phyloP scores from a whole-genome alignment of 225 moss, liverwort and hornwort species.

The Pleurozium schreberi region DNA sequence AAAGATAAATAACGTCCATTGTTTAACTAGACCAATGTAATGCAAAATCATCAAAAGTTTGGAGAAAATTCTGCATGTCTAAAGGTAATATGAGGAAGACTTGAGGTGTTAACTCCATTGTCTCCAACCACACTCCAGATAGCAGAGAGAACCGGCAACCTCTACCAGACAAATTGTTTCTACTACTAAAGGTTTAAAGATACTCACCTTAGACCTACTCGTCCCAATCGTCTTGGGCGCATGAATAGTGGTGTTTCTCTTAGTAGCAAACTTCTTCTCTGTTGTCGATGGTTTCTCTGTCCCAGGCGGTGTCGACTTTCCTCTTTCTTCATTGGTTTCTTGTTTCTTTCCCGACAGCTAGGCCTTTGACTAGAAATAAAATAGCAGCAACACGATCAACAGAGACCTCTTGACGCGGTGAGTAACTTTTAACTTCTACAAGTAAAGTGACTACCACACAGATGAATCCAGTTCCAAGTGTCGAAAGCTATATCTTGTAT shows the following conservation, averaged over 20 bases:
- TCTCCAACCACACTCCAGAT: background rate
- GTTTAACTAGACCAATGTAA: background rate
- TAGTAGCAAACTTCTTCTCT: constrained; percentile 1
- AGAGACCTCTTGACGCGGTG: background rate
- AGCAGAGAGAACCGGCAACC: background rate
- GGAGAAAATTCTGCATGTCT: background rate
- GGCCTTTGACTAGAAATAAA: background rate
- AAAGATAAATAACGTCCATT: background rate
- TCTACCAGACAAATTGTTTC: background rate
- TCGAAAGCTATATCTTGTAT: background rate
- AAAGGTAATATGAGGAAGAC: no score
- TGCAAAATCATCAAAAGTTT: background rate
- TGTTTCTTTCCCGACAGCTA: no score
- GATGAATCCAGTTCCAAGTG: background rate
- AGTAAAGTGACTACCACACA: background rate
- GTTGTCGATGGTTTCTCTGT: background rate
- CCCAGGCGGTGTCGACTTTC: background rate
- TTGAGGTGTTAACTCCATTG: background rate
- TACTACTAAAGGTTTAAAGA: background rate
- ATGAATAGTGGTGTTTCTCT: constrained; percentile 10
- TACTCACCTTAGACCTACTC: constrained; percentile 13
- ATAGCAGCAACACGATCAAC: background rate
- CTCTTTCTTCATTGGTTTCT: background rate
- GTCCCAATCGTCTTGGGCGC: constrained; percentile 1
- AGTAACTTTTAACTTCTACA: background rate